Evolutionary conservation across 192 early-diverging fungal genomes (phyloP).

Genomic region (Podila epigama): DNA sequence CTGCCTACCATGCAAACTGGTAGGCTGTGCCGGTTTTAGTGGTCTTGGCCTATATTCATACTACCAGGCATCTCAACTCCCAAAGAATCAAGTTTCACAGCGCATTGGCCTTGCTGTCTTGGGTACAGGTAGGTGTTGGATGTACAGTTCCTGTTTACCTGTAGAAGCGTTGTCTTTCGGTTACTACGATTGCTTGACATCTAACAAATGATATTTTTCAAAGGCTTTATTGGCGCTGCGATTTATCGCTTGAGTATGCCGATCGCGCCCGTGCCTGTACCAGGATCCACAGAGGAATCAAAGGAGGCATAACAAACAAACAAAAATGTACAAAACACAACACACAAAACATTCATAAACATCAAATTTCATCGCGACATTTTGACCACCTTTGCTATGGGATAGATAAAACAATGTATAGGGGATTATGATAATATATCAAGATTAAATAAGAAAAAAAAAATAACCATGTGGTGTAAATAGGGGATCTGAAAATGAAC

Average conservation of each 20-base stretch:
- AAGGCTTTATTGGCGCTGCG: constrained; percentile 40
- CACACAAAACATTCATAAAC: not conserved
- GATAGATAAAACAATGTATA: too few relatives aligned
- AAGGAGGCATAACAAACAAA: too few relatives aligned
- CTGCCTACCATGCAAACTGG: constrained; percentile 38
- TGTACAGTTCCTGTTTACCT: too few relatives aligned
- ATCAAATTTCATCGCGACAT: too few relatives aligned
- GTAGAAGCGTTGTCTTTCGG: not conserved
- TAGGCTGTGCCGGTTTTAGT: constrained; percentile 34
- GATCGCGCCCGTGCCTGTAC: not conserved
- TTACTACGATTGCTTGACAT: not conserved
- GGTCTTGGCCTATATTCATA: constrained; percentile 42
- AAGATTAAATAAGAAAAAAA: too few relatives aligned
- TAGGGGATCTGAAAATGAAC: too few relatives aligned
- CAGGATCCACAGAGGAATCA: not conserved
- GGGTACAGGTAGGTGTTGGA: constrained; percentile 40
- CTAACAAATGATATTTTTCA: not conserved
- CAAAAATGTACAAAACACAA: not conserved
- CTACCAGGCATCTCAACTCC: constrained; percentile 41
- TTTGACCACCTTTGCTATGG: too few relatives aligned
- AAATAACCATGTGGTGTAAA: too few relatives aligned
- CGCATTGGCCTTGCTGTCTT: constrained; percentile 27
- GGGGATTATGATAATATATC: too few relatives aligned
- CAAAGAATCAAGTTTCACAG: constrained; percentile 19
- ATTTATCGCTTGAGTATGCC: constrained; percentile 39